These are phyloP conservation scores for Talaromyces adpressus DNA, from an alignment of 495 filamentous ascomycete species.

Conservation along the genomic window DNA sequence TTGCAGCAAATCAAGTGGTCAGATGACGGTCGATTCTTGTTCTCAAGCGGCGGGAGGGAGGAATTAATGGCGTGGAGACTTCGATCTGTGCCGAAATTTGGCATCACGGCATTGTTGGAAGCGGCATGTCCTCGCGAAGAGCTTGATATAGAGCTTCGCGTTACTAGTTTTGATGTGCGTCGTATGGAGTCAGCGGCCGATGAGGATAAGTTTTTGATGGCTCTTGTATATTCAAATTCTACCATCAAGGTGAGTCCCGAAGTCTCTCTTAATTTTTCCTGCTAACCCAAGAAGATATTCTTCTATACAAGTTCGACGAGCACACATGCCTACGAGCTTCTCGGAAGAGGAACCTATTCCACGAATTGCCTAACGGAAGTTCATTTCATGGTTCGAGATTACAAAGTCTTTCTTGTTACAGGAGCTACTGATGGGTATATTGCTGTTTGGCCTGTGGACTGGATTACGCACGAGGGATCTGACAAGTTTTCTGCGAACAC, in stretches of 20 bases:
- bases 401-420: conserved; percentile 40
- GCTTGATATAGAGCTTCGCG: conserved; percentile 62
- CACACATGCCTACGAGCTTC: conserved; percentile 40
- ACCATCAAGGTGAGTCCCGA: conserved; percentile 45
- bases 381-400: conserved; percentile 36
- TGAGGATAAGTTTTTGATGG: conserved; percentile 41
- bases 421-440: conserved; percentile 57
- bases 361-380: conserved; percentile 75
- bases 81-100: conserved; percentile 40
- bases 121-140: conserved; percentile 52
- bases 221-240: conserved; percentile 73
- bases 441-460: conserved; percentile 44
- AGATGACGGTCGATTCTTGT: conserved; percentile 53
- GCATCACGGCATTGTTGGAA: conserved; percentile 56
- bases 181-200: conserved; percentile 25
- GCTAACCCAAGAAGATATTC: conserved; percentile 40
- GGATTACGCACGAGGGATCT: conserved; percentile 36
- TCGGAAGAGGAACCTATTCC: conserved; percentile 57
- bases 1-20: conserved; percentile 79
- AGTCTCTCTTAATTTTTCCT: not conserved
- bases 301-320: conserved; percentile 38
- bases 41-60: conserved; percentile 79
- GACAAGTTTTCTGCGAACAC: conserved; percentile 27
- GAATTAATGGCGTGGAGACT: conserved; percentile 85
- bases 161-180: conserved; percentile 63